These are phyloP conservation scores for Cyclanthera cordifolia DNA, from an alignment of 306 rosid species.

Conservation along the genomic window DNA sequence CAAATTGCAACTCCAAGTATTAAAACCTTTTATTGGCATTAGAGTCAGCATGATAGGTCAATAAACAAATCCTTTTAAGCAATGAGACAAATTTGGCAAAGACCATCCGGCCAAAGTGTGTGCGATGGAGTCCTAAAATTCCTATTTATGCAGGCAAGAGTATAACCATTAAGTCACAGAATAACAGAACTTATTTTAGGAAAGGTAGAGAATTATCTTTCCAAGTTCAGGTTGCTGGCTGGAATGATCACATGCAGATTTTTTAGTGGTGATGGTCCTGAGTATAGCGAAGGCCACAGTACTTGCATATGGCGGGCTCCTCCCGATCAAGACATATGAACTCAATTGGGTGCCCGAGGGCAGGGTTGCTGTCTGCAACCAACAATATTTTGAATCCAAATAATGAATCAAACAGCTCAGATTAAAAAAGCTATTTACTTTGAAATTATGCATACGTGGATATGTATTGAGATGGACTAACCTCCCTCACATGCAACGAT, in stretches of 20 bases:
- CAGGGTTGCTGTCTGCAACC: conserved; percentile 55
- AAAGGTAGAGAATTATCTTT: not conserved
- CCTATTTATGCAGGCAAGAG: conserved; percentile 7
- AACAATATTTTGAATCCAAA: conserved; percentile 12
- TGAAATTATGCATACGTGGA: conserved; percentile 1
- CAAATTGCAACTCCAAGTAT: not conserved
- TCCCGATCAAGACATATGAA: conserved; percentile 70
- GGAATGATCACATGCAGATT: not conserved
- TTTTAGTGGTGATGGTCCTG: conserved; percentile 77
- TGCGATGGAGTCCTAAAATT: not conserved
- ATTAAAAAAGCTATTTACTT: not conserved
- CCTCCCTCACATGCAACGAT: conserved; percentile 98
- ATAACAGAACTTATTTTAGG: not conserved
- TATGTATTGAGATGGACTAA: conserved; percentile 15
- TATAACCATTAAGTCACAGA: not conserved
- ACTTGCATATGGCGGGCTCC: conserved; percentile 85
- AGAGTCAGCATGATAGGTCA: not conserved
- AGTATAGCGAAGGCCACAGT: conserved; percentile 67
- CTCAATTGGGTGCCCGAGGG: conserved; percentile 93
- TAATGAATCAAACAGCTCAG: not conserved
- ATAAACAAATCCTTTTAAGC: not conserved
- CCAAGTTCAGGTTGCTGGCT: not conserved
- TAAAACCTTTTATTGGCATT: not conserved
- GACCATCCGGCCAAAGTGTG: not conserved
- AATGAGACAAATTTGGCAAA: conserved; percentile 7